phyloP scores from a whole-genome alignment of 345 rosid species.

The Geranium brycei region DNA sequence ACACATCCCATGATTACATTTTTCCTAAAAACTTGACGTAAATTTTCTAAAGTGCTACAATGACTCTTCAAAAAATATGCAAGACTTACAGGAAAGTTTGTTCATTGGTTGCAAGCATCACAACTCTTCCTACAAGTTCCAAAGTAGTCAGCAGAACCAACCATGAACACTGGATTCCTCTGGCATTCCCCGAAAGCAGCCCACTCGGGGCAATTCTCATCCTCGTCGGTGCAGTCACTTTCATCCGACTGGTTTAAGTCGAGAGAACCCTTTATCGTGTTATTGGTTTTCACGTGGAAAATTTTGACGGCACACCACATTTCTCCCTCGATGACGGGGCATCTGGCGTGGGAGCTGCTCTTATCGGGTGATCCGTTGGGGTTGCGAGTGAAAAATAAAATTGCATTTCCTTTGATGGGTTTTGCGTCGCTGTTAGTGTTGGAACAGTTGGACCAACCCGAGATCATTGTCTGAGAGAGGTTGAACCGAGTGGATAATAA shows the following conservation, averaged over 20 bases:
- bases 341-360: constrained; percentile 57
- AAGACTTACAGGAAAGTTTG: background rate
- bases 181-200: constrained; percentile 74
- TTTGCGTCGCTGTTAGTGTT: constrained; percentile 28
- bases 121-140: constrained; percentile 94
- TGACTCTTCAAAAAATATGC: background rate
- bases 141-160: constrained; percentile 76
- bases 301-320: constrained; percentile 61
- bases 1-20: background rate
- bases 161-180: constrained; percentile 77
- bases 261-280: constrained; percentile 7
- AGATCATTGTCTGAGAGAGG: constrained; percentile 27
- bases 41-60: background rate
- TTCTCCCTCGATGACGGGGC: constrained; percentile 66
- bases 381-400: constrained; percentile 56
- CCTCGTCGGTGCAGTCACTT: constrained; percentile 62
- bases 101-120: constrained; percentile 31
- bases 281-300: constrained; percentile 29
- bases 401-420: constrained; percentile 68
- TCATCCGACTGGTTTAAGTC: constrained; percentile 18
- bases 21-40: background rate
- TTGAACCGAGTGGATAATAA: background rate
- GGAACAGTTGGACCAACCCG: constrained; percentile 48
- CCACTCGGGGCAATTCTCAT: constrained; percentile 55
- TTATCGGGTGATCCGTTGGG: constrained; percentile 43